Percentiles rank a stretch among this genome's conserved stretches.
Evolutionary conservation across 1,139 yeast genomes (phyloP).

Genomic region (Saccharomyces hybrid): DNA sequence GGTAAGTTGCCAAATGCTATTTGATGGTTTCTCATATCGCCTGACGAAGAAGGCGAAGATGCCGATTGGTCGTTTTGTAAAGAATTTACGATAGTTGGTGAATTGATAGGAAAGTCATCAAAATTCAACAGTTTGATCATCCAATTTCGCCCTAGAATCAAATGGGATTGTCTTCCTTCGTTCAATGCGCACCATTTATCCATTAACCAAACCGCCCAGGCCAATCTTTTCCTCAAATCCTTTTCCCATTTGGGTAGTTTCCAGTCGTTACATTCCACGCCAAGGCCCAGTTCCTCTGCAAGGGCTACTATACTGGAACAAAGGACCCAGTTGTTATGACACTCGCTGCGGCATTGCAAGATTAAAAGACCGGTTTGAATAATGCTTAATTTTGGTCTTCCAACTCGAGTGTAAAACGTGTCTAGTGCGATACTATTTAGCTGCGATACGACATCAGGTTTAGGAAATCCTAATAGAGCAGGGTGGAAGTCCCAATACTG

Average conservation of each 20-base stretch:
- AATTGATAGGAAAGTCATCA: slow-evolving; percentile 65
- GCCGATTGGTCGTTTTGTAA: neutral
- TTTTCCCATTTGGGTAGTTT: slow-evolving; percentile 89
- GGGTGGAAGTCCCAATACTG: slow-evolving; percentile 87
- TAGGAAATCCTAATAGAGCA: slow-evolving; percentile 50
- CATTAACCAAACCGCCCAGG: slow-evolving; percentile 90
- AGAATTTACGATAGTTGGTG: slow-evolving; percentile 20
- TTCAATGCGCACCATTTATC: slow-evolving; percentile 81
- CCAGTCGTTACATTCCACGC: slow-evolving; percentile 82
- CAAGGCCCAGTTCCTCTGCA: slow-evolving; percentile 80
- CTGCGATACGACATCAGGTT: slow-evolving; percentile 55
- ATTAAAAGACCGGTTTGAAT: slow-evolving; percentile 71
- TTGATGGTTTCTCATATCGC: neutral
- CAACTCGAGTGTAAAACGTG: slow-evolving; percentile 51
- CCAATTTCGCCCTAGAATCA: slow-evolving; percentile 60
- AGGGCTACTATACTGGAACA: slow-evolving; percentile 81
- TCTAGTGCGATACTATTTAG: slow-evolving; percentile 52
- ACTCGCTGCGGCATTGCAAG: slow-evolving; percentile 55
- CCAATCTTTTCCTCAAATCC: slow-evolving; percentile 70
- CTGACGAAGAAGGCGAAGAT: neutral
- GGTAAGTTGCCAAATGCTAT: slow-evolving; percentile 13
- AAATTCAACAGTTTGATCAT: slow-evolving; percentile 53
- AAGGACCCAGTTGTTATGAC: slow-evolving; percentile 62
- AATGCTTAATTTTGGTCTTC: slow-evolving; percentile 69
- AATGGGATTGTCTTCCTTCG: slow-evolving; percentile 76